Conservation (phyloP, 805 yeast genomes). For the Candida ficus region DNA sequence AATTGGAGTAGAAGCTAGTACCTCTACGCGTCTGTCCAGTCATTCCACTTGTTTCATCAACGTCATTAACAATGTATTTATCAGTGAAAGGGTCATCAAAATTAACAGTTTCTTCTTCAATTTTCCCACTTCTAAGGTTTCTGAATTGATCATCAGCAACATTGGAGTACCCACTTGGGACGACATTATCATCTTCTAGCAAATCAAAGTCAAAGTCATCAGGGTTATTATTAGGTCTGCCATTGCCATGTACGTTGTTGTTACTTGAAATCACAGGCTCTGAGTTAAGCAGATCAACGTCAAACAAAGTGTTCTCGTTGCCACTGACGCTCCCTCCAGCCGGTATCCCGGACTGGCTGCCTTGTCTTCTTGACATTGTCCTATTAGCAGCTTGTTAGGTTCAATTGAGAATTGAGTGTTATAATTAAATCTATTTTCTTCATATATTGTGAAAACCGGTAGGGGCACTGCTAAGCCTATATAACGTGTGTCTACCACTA, state of each 20-base stretch:
- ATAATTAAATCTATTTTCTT: not conserved
- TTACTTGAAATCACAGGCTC: conserved; percentile 1
- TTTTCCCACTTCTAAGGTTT: conserved; percentile 21
- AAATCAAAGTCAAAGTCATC: conserved; percentile 14
- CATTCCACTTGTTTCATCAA: conserved; percentile 22
- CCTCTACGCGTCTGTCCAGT: conserved; percentile 8
- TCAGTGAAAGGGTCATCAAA: conserved; percentile 29
- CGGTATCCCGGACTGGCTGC: no score
- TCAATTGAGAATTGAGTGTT: no score
- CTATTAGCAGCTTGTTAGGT: no score
- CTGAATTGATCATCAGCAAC: conserved; percentile 14
- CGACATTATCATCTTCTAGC: conserved; percentile 12
- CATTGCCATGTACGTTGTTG: conserved; percentile 9
- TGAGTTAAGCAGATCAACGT: conserved; percentile 30
- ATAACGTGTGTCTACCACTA: no score
- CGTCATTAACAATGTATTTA: conserved; percentile 33
- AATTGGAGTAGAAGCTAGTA: conserved; percentile 16
- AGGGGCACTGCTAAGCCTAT: not conserved
- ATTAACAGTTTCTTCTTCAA: conserved; percentile 31
- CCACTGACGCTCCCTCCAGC: not conserved
- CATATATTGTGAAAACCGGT: not conserved
- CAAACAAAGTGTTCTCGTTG: conserved; percentile 30
- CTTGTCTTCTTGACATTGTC: not conserved
- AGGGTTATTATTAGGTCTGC: conserved; percentile 7
- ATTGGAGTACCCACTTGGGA: conserved; percentile 15